Conservation (phyloP, 2,329 filamentous ascomycete species). For the Sporothrix euskadiensis region DNA sequence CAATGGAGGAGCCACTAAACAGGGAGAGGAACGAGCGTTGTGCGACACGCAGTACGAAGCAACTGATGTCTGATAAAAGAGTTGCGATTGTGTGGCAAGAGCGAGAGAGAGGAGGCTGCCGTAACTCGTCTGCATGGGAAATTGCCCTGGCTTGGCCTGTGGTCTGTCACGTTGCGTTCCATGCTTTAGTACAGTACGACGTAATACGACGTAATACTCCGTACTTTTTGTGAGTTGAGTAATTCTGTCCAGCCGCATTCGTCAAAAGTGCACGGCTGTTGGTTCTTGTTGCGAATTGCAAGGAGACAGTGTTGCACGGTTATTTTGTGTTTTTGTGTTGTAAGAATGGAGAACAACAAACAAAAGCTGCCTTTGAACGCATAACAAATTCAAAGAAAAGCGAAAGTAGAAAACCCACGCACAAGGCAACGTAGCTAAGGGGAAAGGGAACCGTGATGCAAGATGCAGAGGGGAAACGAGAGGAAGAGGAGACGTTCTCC, state of each 20-base stretch:
- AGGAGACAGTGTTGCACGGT: not conserved
- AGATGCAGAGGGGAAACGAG: not conserved
- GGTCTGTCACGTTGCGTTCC: not conserved
- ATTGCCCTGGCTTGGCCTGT: slow-evolving; percentile 16
- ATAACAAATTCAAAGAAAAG: not conserved
- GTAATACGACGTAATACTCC: no score
- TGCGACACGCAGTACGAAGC: not conserved
- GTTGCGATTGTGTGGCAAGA: not conserved
- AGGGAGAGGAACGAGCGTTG: not conserved
- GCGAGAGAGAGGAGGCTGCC: not conserved
- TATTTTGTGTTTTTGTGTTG: not conserved
- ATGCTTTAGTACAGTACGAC: not conserved
- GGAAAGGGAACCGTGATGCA: not conserved
- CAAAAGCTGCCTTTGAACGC: not conserved
- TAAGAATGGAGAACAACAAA: not conserved
- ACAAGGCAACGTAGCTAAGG: slow-evolving; percentile 18
- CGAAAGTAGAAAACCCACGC: not conserved
- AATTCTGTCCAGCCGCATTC: not conserved
- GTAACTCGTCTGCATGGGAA: slow-evolving; percentile 11
- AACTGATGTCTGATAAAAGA: not conserved
- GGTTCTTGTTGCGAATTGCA: not conserved
- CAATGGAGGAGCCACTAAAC: not conserved
- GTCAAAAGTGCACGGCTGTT: not conserved
- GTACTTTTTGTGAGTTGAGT: not conserved
- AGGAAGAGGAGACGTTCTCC: not conserved